Evolutionary conservation across 495 filamentous ascomycete species (phyloP).

Genomic region (Durotheca rogersii): DNA sequence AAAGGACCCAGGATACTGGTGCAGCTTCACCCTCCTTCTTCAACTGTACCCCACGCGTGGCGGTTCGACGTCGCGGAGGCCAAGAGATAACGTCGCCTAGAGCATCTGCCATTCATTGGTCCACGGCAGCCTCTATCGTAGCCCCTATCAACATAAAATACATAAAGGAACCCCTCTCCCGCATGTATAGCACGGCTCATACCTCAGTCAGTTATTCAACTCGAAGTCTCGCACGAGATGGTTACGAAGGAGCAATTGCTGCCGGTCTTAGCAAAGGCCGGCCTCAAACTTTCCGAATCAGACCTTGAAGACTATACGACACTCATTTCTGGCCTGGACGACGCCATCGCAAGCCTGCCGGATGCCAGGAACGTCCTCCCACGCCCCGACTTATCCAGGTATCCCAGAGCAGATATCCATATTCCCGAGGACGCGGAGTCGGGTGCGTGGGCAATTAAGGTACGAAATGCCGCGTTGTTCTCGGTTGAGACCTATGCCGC

Average conservation of each 20-base stretch:
- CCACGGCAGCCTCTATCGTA: no score
- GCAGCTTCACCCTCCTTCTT: conserved; percentile 1
- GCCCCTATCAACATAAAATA: no score
- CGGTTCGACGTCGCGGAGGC: not conserved
- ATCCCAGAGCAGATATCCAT: conserved; percentile 33
- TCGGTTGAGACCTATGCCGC: not conserved
- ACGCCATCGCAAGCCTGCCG: conserved; percentile 20
- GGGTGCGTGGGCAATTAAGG: conserved; percentile 37
- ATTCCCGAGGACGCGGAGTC: conserved; percentile 31
- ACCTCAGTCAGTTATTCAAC: conserved; percentile 15
- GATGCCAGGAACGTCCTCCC: conserved; percentile 27
- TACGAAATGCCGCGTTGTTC: not conserved
- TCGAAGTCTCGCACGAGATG: not conserved
- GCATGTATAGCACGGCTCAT: no score
- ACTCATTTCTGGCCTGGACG: conserved; percentile 26
- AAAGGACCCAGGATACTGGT: not conserved
- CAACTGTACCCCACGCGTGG: not conserved
- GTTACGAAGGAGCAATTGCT: conserved; percentile 19
- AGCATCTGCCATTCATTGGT: not conserved
- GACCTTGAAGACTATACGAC: conserved; percentile 21
- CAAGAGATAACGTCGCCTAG: not conserved
- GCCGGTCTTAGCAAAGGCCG: conserved; percentile 22
- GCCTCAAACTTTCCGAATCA: conserved; percentile 19
- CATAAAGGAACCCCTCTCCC: no score
- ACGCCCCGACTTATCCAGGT: conserved; percentile 27